Percentiles rank a stretch among this genome's conserved stretches.
These are phyloP conservation scores for Haplosporangium sp. DNA, from an alignment of 371 early-diverging fungal species.

Conservation along the genomic window DNA sequence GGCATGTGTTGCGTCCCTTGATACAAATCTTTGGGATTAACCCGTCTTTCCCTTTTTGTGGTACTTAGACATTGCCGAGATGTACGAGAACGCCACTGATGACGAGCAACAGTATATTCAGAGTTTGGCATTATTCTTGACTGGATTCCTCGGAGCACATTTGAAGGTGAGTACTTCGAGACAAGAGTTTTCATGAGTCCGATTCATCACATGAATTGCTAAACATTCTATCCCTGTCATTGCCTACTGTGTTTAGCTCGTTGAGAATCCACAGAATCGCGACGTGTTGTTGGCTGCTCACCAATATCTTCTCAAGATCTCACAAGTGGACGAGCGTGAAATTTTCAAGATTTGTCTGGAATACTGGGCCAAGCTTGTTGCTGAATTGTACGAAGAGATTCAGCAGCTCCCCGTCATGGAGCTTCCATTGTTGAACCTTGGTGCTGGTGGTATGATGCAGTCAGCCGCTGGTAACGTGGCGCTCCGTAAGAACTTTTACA, in stretches of 20 bases:
- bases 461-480: slow-evolving; percentile 55
- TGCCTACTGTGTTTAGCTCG: slow-evolving; percentile 54
- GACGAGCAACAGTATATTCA: slow-evolving; percentile 93
- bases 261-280: slow-evolving; percentile 72
- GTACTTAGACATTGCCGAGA: slow-evolving; percentile 73
- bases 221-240: not conserved
- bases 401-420: slow-evolving; percentile 66
- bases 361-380: slow-evolving; percentile 95
- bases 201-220: not conserved
- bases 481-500: slow-evolving; percentile 82
- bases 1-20: too few species aligned
- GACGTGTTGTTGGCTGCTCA: slow-evolving; percentile 85
- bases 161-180: slow-evolving; percentile 67
- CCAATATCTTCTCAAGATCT: slow-evolving; percentile 89
- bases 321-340: slow-evolving; percentile 94
- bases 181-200: not conserved
- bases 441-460: slow-evolving; percentile 54
- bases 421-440: slow-evolving; percentile 60
- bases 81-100: slow-evolving; percentile 86
- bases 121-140: slow-evolving; percentile 88
- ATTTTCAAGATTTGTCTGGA: slow-evolving; percentile 98
- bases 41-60: too few species aligned
- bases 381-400: slow-evolving; percentile 85
- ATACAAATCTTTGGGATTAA: too few species aligned
- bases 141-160: slow-evolving; percentile 85